Base-by-base conservation (phyloP, 2,329 filamentous ascomycete species). In the Eurotiales sp. region DNA sequence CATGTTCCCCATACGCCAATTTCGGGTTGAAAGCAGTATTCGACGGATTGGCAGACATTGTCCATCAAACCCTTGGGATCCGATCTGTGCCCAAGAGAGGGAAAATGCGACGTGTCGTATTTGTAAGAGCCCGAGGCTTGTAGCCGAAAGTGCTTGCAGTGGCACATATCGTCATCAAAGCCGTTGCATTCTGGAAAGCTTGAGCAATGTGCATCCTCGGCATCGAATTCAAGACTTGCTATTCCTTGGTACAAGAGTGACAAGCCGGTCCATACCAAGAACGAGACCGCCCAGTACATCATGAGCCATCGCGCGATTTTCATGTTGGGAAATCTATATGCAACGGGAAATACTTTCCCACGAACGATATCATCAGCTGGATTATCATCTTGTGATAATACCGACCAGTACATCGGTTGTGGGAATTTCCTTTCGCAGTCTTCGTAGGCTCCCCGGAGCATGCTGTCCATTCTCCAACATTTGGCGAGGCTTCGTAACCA, bases 1-100 rank as follows among this genome's bases (percentile, higher is more conserved):
- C 42, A 40, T 23, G 44, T 25, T 12, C 59, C 53, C 7, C 53
- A 30, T 17, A 61, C 29, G 10, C 54, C 17, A 50, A 60, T 60
- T 1, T 60, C 53, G 3, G 63, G 57, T 32, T 61, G 51, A 34
- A 66, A 32, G 42, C 61, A 64, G 43, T 64, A 71, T 49, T 70
- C 62, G 8, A 71, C 48, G 0, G 67, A 66, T 46, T 68, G 64
- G 43, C 68, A 67, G 32, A 72, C 66, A 42, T 65, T 64, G 15
- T 60, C 61, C 6, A 61, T 64, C 43, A 64, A 53, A 6, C 46
- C 34, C 6, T 59, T 43, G 30, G 64, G 59, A 37, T 67, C 59
- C 19, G 17, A 29, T 3, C 64, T 60, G 41, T 66, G 58, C 4
- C 55, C 55, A 0, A 68, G 56, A 8, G 56, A 55, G 7, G 57